Percentiles rank a stretch among this genome's conserved stretches.
Evolutionary conservation across 176 grass and related monocot genomes (phyloP).

Genomic region (Musa itinerans): DNA sequence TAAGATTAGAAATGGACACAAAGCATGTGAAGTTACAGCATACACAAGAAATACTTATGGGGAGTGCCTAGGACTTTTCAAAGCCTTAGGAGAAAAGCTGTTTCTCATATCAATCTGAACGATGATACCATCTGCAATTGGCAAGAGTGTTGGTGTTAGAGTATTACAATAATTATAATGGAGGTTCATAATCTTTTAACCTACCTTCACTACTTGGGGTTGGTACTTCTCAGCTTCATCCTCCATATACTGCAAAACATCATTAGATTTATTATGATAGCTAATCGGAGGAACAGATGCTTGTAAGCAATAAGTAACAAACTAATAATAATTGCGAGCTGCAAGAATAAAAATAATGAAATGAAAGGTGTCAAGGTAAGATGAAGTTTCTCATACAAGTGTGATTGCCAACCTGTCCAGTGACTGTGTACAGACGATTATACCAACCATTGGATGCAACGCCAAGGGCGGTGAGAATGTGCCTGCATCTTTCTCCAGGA

Average conservation of each 20-base stretch:
- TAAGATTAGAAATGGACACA: no score
- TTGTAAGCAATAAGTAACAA: slow-evolving; percentile 2
- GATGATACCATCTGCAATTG: slow-evolving; percentile 54
- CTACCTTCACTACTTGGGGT: slow-evolving; percentile 62
- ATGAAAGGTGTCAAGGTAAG: background rate
- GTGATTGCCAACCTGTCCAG: slow-evolving; percentile 46
- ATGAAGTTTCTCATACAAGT: background rate
- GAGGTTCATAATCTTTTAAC: background rate
- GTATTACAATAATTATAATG: background rate
- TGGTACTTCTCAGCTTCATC: slow-evolving; percentile 54
- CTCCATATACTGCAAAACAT: slow-evolving; percentile 49
- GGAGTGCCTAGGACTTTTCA: background rate
- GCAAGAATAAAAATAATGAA: background rate
- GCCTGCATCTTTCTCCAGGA: slow-evolving; percentile 67
- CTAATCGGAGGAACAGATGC: slow-evolving; percentile 9
- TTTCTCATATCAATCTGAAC: slow-evolving; percentile 51
- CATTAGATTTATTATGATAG: background rate
- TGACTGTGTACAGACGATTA: slow-evolving; percentile 84
- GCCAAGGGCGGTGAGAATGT: slow-evolving; percentile 71
- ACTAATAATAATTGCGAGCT: background rate
- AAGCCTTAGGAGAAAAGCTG: background rate
- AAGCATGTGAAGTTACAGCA: no score
- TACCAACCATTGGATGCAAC: slow-evolving; percentile 91
- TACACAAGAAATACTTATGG: background rate
- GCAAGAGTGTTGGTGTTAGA: background rate